A percentile compares a stretch with the other conserved stretches of the same genome.
These are phyloP conservation scores for Phytophthora chlamydospora DNA, from an alignment of 352 stramenopile genomes.

Conservation along the genomic window DNA sequence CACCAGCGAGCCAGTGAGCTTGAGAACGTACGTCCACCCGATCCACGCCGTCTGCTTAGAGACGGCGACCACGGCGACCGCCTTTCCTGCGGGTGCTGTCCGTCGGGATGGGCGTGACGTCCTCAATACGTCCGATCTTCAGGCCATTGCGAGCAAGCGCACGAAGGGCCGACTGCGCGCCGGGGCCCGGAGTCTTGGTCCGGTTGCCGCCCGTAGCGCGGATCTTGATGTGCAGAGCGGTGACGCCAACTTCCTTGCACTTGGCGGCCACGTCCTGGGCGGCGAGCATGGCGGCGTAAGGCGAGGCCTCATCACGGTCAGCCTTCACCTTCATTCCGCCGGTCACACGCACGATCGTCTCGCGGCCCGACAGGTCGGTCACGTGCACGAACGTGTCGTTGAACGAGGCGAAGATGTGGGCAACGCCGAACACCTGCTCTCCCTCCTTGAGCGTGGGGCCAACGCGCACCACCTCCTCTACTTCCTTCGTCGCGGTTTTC, in stretches of 20 bases:
- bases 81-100: conserved; percentile 99
- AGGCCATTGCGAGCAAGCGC: conserved; percentile 98
- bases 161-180: conserved; percentile 98
- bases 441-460: conserved; percentile 95
- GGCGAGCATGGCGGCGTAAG: conserved; percentile 99
- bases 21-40: conserved; percentile 1
- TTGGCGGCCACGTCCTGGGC: conserved; percentile 98
- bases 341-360: conserved; percentile 99
- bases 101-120: conserved; percentile 99
- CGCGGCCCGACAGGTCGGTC: conserved; percentile 98
- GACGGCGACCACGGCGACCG: conserved; percentile 99
- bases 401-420: conserved; percentile 99
- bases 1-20: conserved; percentile 17
- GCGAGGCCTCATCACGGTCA: conserved; percentile 99
- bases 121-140: conserved; percentile 99
- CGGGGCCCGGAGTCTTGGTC: conserved; percentile 97
- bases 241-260: conserved; percentile 98
- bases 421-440: conserved; percentile 99
- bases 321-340: conserved; percentile 99
- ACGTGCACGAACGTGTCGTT: conserved; percentile 99
- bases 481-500: conserved; percentile 89
- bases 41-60: conserved; percentile 81
- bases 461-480: conserved; percentile 93
- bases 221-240: conserved; percentile 99
- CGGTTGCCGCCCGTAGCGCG: conserved; percentile 99